Evolutionary conservation across 805 yeast species (phyloP), one percentile per base, ranked within the genome.

Genomic region (Candida golubevii): DNA sequence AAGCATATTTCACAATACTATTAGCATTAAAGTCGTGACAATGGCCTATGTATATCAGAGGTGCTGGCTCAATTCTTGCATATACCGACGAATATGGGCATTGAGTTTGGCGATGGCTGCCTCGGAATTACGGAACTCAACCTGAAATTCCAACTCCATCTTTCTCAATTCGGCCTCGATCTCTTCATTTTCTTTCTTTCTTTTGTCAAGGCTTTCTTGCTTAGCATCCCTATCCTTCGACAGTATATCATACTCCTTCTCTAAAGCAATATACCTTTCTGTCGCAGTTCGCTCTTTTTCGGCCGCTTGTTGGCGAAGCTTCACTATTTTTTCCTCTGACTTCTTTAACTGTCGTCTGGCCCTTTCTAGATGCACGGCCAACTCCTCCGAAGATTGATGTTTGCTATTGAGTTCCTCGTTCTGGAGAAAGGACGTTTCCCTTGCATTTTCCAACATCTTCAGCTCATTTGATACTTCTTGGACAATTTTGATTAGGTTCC

Each of bases 91-190:
- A 35, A 84, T 68, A 51, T 79, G 84, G 8, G 78, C 67, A 45
- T 78, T 78, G 44, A 84, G 67, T 46, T 73, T 67, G 18, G 78
- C 73, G 43, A 80, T 67, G 53, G 81, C 85, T 40, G 69, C 58
- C 45, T 76, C 78, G 8, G 82, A 70, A 32, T 70, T 75, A 47
- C 75, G 71, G 39, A 75, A 69, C 52, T 83, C 88, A 26, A 56
- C 57, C 40, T 79, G 79, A 48, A 74, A 77, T 12, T 72, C 75
- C 33, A 61, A 61, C 48, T 69, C 63, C 56, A 37, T 59, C 53
- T 53, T 70, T 60, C 53, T 53, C 42, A 63, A 72, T 54, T 66
- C 73, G 45, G 60, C 66, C 62, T 68, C 80, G 42, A 64, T 62
- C 44, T 56, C 69, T 36, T 65, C 65, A 14, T 80, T 78, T 41